Conservation (phyloP, 108 stramenopile species). For the Cyclotella atomus region DNA sequence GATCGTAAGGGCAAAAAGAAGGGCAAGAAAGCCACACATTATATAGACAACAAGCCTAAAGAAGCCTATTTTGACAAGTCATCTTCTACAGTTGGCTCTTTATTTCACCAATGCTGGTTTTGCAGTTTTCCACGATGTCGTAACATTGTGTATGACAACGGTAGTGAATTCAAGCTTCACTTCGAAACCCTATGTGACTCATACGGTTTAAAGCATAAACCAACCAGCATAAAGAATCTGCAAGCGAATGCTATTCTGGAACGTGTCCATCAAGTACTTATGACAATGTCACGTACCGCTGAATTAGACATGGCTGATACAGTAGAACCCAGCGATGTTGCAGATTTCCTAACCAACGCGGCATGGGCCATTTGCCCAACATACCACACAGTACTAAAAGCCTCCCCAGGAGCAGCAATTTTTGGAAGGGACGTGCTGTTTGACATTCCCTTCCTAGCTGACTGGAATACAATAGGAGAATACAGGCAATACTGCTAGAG, state of each 20-base stretch:
- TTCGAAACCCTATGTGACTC: conserved; percentile 23
- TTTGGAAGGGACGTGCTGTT: conserved; percentile 37
- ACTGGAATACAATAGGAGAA: conserved; percentile 34
- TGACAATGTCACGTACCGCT: neutral
- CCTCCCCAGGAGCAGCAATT: conserved; percentile 27
- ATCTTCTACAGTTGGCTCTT: neutral
- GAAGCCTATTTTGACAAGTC: conserved; percentile 21
- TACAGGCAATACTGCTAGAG: conserved; percentile 13
- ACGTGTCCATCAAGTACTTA: neutral
- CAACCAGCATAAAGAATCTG: neutral
- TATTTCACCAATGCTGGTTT: conserved; percentile 40
- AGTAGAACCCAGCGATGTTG: neutral
- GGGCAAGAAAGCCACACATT: neutral
- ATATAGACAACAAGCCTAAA: neutral
- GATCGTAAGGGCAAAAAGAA: neutral
- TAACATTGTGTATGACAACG: conserved; percentile 39
- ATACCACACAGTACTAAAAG: conserved; percentile 28
- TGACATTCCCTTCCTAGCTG: conserved; percentile 23
- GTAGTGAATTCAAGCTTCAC: conserved; percentile 42
- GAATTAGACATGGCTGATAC: conserved; percentile 2
- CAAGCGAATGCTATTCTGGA: conserved; percentile 2
- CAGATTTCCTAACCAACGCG: conserved; percentile 18
- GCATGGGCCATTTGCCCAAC: conserved; percentile 43
- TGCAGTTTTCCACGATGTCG: conserved; percentile 45
- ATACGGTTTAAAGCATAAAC: conserved; percentile 18